Evolutionary conservation across 2,329 filamentous ascomycete species (phyloP).

Genomic region (Neonectria ditissima): DNA sequence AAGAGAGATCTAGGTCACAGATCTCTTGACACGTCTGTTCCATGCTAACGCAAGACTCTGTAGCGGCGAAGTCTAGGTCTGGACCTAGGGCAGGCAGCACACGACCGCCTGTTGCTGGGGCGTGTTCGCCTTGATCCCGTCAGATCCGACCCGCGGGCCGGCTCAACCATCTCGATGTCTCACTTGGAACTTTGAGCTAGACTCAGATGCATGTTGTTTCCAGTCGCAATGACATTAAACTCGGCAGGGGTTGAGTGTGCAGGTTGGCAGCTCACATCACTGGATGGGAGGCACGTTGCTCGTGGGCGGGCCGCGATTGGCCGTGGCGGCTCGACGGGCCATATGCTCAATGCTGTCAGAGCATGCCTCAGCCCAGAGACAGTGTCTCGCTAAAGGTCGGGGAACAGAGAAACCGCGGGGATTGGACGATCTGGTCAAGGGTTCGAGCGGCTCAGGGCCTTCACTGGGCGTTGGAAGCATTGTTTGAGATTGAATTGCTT

Average conservation of each 20-base stretch:
- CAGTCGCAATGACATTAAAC: slow-evolving; percentile 25
- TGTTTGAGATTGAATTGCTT: slow-evolving; percentile 12
- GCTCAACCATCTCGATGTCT: slow-evolving; percentile 28
- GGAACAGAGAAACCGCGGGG: slow-evolving; percentile 26
- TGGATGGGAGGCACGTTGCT: slow-evolving; percentile 43
- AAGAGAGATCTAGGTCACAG: slow-evolving; percentile 19
- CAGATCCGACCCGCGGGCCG: neutral
- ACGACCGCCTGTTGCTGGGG: slow-evolving; percentile 1
- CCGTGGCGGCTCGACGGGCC: slow-evolving; percentile 22
- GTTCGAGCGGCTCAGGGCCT: slow-evolving; percentile 16
- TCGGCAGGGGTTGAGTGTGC: slow-evolving; percentile 20
- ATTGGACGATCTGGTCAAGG: slow-evolving; percentile 35
- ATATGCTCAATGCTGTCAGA: slow-evolving; percentile 30
- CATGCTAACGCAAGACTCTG: slow-evolving; percentile 10
- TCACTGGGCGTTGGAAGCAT: slow-evolving; percentile 2
- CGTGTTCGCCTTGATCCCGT: neutral
- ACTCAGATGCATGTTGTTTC: slow-evolving; percentile 14
- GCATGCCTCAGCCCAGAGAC: slow-evolving; percentile 31
- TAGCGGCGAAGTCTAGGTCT: slow-evolving; percentile 1
- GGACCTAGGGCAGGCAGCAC: neutral
- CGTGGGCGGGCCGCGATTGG: slow-evolving; percentile 37
- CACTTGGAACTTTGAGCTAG: slow-evolving; percentile 18
- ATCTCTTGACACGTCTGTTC: neutral
- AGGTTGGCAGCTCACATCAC: slow-evolving; percentile 31
- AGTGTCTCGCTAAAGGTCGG: slow-evolving; percentile 42